Evolutionary conservation across 768 basidiomycete genomes (phyloP).

Genomic region (Galerina sulciceps): DNA sequence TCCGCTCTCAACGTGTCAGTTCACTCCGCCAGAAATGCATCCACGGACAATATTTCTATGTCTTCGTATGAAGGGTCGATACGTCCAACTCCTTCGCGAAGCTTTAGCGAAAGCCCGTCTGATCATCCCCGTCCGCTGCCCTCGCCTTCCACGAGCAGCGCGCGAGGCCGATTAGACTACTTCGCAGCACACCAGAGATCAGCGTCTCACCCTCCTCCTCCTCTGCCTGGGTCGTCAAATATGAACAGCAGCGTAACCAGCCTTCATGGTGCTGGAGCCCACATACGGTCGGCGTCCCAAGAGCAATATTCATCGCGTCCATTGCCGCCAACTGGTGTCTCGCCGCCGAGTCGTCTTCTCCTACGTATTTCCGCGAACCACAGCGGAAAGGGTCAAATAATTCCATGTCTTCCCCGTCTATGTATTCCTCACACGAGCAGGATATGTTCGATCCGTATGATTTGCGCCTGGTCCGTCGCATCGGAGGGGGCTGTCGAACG

Average conservation of each 20-base stretch:
- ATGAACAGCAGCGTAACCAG: neutral
- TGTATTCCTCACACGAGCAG: neutral
- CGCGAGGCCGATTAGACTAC: neutral
- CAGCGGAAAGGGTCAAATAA: constrained; percentile 3
- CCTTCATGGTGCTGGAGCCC: no score
- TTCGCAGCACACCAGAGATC: neutral
- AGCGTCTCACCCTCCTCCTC: neutral
- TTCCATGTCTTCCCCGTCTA: neutral
- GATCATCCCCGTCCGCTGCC: neutral
- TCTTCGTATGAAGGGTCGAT: neutral
- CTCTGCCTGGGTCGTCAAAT: neutral
- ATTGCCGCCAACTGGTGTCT: neutral
- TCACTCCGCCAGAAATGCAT: neutral
- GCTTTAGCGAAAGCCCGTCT: neutral
- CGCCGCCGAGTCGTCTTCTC: neutral
- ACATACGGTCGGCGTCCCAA: no score
- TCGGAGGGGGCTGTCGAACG: constrained; percentile 15
- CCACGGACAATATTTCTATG: neutral
- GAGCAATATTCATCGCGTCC: neutral
- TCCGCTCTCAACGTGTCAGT: neutral
- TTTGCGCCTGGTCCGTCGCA: neutral
- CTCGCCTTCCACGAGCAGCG: neutral
- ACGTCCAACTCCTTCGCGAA: constrained; percentile 5
- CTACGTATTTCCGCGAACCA: neutral
- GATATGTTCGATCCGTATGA: neutral